Base-by-base conservation (phyloP, 176 grass and related monocot genomes). In the Bonia amplexicaulis region DNA sequence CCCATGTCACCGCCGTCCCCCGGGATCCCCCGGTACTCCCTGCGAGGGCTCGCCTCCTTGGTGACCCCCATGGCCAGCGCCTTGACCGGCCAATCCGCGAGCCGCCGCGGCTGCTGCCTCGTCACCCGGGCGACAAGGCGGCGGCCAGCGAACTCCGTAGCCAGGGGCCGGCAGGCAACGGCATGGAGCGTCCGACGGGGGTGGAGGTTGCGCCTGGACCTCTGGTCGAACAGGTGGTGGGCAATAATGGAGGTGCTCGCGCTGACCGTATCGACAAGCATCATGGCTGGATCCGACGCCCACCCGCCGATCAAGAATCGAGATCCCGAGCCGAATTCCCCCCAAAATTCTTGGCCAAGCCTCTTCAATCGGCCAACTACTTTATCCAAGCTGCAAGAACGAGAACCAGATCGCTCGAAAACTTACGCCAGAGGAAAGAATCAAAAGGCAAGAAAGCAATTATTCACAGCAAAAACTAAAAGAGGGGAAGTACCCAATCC, bases 191-290 rank as follows among this genome's bases (percentile, higher is more conserved):
- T 74, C 26, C 77, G 53, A 80, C 85, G 60, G 69, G 60, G 71
- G 74, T 41, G 45, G 55, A 19, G 66, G 69, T 42, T 57, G 41
- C 69, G 54, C 55, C 55, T 85, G 71, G 71, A 71, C 77, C 87
- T 88, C 54, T 72, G 90, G 72, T 95, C 79, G 69, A 87, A 79
- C 80, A 90, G 87, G 83, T 90, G 82, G 77, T 66, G 89, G 8
- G 85, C 83, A 40, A 92, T 82, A n/a, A 93, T 69, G 46, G 93
- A 93, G 69, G 96, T 95, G 87, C 91, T 93, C 35, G 91, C 91
- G 73, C 87, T 87, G 80, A 98, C 80, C 64, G 91, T 93, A 68
- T 98, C 96, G 19, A 92, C 77, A 44, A 85, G 54, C 90, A 89
- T 91, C 79, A 70, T 82, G 76, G 83, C 78, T 66, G 82, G 82